Evolutionary conservation across 345 rosid species (phyloP).

Genomic region (Fremontodendron californicum): DNA sequence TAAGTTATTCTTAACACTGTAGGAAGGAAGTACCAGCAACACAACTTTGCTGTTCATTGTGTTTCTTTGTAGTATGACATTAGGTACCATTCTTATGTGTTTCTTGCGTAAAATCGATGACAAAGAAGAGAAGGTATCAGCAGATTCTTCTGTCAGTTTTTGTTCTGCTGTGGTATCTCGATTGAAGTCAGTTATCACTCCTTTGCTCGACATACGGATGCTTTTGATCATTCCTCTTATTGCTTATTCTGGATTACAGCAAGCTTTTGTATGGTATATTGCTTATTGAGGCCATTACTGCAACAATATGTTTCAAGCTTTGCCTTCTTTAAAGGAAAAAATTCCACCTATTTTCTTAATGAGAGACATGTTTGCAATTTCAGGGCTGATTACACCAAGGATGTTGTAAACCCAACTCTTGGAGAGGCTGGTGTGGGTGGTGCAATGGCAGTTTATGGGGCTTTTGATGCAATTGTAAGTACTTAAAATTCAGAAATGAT

Average conservation of each 20-base stretch:
- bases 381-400: slow-evolving; percentile 94
- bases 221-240: slow-evolving; percentile 72
- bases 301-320: not conserved
- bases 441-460: slow-evolving; percentile 92
- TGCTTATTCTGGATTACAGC: slow-evolving; percentile 91
- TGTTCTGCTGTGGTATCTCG: slow-evolving; percentile 47
- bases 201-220: slow-evolving; percentile 72
- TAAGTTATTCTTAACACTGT: slow-evolving; percentile 18
- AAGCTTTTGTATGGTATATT: slow-evolving; percentile 93
- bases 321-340: not conserved
- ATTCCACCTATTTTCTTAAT: not conserved
- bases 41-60: slow-evolving; percentile 68
- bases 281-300: slow-evolving; percentile 1
- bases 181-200: slow-evolving; percentile 56
- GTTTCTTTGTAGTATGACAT: slow-evolving; percentile 69
- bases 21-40: slow-evolving; percentile 73
- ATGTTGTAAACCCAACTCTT: slow-evolving; percentile 69
- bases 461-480: slow-evolving; percentile 85
- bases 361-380: slow-evolving; percentile 1
- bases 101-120: slow-evolving; percentile 65
- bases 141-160: slow-evolving; percentile 45
- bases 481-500: slow-evolving; percentile 6
- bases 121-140: slow-evolving; percentile 42
- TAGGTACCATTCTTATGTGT: slow-evolving; percentile 74
- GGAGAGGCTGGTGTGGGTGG: slow-evolving; percentile 89